Percentiles rank a stretch among this genome's conserved stretches.
These are phyloP conservation scores for Vitis labrusca DNA, from an alignment of 164 flowering plant species.

Conservation along the genomic window DNA sequence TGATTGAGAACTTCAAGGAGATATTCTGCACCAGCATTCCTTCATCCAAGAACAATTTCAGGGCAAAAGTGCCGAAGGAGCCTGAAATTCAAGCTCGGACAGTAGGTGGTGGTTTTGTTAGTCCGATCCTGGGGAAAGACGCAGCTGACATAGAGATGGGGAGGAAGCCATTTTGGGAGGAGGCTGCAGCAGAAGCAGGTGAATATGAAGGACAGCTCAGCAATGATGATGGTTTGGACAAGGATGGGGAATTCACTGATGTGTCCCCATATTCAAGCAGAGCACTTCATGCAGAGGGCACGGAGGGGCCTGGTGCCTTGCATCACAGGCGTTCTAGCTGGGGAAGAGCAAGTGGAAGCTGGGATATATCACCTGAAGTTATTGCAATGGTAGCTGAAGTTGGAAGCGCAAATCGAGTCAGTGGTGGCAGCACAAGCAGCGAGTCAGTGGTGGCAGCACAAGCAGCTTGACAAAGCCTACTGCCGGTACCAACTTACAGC, in stretches of 20 bases:
- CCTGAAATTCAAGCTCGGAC: conserved; percentile 18
- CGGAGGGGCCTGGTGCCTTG: conserved; percentile 12
- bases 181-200: conserved; percentile 8
- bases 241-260: conserved; percentile 14
- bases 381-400: conserved; percentile 22
- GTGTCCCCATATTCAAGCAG: conserved; percentile 20
- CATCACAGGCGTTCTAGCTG: conserved; percentile 28
- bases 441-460: background rate
- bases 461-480: background rate
- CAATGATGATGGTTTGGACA: conserved; percentile 7
- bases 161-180: conserved; percentile 26
- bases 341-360: conserved; percentile 33
- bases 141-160: conserved; percentile 39
- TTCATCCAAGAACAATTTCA: conserved; percentile 42
- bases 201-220: conserved; percentile 10
- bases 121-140: conserved; percentile 23
- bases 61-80: conserved; percentile 27
- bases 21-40: conserved; percentile 35
- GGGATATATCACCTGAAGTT: conserved; percentile 31
- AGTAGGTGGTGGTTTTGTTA: conserved; percentile 16
- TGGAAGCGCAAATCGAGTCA: conserved; percentile 20
- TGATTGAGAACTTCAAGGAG: conserved; percentile 32
- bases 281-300: conserved; percentile 20
- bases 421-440: conserved; percentile 3
- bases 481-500: no score